Base-by-base conservation (phyloP, 192 early-diverging fungal species). In the Rhizoclosmatium globosum region DNA sequence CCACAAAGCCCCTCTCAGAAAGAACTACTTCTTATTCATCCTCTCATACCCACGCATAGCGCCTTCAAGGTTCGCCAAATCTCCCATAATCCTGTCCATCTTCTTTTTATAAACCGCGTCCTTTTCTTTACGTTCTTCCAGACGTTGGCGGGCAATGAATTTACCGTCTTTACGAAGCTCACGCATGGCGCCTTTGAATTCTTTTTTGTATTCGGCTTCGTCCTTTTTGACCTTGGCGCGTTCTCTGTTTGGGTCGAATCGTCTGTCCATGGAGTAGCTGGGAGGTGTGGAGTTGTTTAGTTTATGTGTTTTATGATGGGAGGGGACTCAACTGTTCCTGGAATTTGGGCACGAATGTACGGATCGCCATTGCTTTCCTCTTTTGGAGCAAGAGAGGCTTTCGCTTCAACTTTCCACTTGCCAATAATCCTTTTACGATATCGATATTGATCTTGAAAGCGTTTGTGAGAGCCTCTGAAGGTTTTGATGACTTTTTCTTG, bases 81-180 rank as follows among this genome's bases (percentile, higher is more conserved):
- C 88, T 0, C 93, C 93, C 92, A 95, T 93, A 65, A 96, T 93
- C 70, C 89, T 87, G 84, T 95, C 94, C 89, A 99, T 95, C 91
- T 93, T 96, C 74, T 92, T 90, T 70, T 92, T 92, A 81, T 99
- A 99, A 39, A 81, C 83, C 4, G 44, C 80, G 81, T 98, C 97
- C 89, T 94, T 94, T 74, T 94, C 91, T 70, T 90, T 91, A 71
- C 85, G 86, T 66, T 89, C 87, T 69, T 82, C 82, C 38, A 95
- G 74, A 62, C 91, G 85, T 84, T 94, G 90, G 21, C 90, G 84
- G 17, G 94, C 92, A 45, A 99, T 81, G 71, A 98, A 99, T 83
- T 91, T 88, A 45, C 92, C 91, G 82, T 99, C 98, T 82, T 97
- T 95, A 45, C 97, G 93, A 76, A 99, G 83, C 84, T 99, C 98